Percentiles rank a stretch among this genome's conserved stretches.
These are phyloP conservation scores for Carex arenaria DNA, from an alignment of 202 grass and related monocot genomes.

Conservation along the genomic window DNA sequence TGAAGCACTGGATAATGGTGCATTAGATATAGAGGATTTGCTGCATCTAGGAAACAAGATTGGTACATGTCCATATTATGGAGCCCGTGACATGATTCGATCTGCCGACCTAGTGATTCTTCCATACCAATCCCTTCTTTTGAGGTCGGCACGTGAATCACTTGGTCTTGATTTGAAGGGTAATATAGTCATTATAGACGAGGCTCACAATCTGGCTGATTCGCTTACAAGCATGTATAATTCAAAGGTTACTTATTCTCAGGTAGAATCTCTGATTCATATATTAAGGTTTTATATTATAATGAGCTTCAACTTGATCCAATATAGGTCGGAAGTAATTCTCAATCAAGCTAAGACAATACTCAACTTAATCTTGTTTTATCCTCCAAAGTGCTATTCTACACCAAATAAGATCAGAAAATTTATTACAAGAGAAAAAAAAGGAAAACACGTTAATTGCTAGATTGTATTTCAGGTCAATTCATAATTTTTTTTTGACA, in stretches of 20 bases:
- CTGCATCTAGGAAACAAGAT: conserved; percentile 59
- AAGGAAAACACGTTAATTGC: not conserved
- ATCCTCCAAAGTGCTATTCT: not conserved
- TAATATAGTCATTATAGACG: conserved; percentile 92
- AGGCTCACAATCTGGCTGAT: conserved; percentile 86
- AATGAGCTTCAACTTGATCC: not conserved
- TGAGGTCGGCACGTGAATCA: conserved; percentile 85
- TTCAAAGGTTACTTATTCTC: conserved; percentile 59
- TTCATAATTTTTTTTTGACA: not conserved
- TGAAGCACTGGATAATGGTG: conserved; percentile 41
- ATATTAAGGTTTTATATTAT: not conserved
- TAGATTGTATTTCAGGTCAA: not conserved
- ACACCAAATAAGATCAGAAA: not conserved
- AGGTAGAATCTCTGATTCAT: conserved; percentile 38
- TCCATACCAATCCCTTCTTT: conserved; percentile 78
- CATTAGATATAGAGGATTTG: conserved; percentile 89
- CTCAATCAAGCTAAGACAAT: conserved; percentile 9
- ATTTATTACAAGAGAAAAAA: not conserved
- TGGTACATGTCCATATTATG: conserved; percentile 87
- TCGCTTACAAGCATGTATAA: conserved; percentile 84
- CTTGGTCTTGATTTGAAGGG: conserved; percentile 83
- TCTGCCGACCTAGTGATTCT: conserved; percentile 78
- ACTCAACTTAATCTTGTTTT: not conserved
- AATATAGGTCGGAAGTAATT: not conserved
- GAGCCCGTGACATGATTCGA: conserved; percentile 55